A percentile compares a stretch with the other conserved stretches of the same genome.
Evolutionary conservation across 345 rosid species (phyloP).

Genomic region (Acer yangbiense): DNA sequence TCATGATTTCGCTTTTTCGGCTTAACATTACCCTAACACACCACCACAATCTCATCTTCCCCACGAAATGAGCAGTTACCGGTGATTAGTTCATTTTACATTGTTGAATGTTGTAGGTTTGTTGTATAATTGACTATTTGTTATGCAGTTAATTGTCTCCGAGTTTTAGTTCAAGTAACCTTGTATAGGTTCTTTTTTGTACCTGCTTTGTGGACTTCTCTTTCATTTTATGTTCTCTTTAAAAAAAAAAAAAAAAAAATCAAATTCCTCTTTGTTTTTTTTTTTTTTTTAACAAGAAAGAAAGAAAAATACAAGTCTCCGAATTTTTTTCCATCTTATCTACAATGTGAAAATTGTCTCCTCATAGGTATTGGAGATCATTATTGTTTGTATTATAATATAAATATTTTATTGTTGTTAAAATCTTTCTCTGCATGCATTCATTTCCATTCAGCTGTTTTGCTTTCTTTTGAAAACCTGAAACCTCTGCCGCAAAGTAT

Average conservation of each 20-base stretch:
- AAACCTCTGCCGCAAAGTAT: background rate
- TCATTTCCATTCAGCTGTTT: background rate
- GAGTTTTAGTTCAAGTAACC: background rate
- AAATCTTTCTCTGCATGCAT: slow-evolving; percentile 4
- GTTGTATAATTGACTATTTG: background rate
- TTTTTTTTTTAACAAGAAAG: no score
- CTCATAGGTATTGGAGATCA: background rate
- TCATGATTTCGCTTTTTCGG: slow-evolving; percentile 1
- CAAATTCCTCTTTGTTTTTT: background rate
- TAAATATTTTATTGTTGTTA: background rate
- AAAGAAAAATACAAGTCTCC: background rate
- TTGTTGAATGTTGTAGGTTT: background rate
- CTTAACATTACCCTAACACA: background rate
- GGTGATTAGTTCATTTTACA: no score
- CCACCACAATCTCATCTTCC: background rate
- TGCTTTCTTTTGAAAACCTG: background rate
- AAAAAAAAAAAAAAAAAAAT: no score
- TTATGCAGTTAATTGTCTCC: background rate
- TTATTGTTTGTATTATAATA: background rate
- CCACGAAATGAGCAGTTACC: background rate
- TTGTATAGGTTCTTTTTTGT: background rate
- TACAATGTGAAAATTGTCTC: background rate
- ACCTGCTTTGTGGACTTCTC: background rate
- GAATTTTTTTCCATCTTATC: background rate
- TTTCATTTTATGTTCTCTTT: background rate